phyloP scores from a whole-genome alignment of 768 basidiomycete species.

The Obba rivulosa region DNA sequence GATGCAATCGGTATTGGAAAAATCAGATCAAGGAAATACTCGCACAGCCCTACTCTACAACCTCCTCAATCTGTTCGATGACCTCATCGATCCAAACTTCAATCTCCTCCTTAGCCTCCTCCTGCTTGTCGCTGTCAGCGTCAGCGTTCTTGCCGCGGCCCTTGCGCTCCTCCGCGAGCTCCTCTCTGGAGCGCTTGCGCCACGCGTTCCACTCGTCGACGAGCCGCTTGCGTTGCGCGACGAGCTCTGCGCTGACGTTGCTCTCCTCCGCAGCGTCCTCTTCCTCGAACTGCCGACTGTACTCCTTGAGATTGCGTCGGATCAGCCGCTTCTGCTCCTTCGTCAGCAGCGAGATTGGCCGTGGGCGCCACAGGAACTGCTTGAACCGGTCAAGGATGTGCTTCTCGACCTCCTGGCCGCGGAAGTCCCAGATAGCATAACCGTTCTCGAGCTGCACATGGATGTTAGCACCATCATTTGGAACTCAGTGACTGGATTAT shows the following conservation, averaged over 20 bases:
- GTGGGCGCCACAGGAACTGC: slow-evolving; percentile 97
- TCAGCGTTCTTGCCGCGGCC: slow-evolving; percentile 35
- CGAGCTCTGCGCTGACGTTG: slow-evolving; percentile 88
- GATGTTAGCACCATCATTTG: too few species aligned
- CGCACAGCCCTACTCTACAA: slow-evolving; percentile 38
- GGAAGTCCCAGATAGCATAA: slow-evolving; percentile 96
- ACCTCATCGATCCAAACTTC: slow-evolving; percentile 94
- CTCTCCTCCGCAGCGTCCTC: slow-evolving; percentile 95
- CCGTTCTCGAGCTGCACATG: slow-evolving; percentile 86
- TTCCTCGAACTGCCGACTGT: slow-evolving; percentile 89
- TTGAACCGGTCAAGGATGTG: slow-evolving; percentile 93
- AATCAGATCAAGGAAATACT: too few species aligned
- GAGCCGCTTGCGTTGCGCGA: slow-evolving; percentile 83
- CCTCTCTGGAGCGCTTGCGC: slow-evolving; percentile 67
- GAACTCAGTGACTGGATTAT: too few species aligned
- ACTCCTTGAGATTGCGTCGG: slow-evolving; percentile 86
- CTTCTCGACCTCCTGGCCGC: slow-evolving; percentile 90
- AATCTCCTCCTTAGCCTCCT: slow-evolving; percentile 77
- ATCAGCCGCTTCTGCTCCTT: slow-evolving; percentile 86
- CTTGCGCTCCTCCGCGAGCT: slow-evolving; percentile 50
- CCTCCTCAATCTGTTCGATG: slow-evolving; percentile 82
- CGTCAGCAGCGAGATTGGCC: slow-evolving; percentile 81
- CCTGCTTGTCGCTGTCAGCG: slow-evolving; percentile 25
- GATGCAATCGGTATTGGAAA: too few species aligned
- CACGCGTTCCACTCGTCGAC: slow-evolving; percentile 99